A percentile compares a stretch with the other conserved stretches of the same genome.
Evolutionary conservation across 768 basidiomycete species (phyloP).

Genomic region (Scleroderma bovista): DNA sequence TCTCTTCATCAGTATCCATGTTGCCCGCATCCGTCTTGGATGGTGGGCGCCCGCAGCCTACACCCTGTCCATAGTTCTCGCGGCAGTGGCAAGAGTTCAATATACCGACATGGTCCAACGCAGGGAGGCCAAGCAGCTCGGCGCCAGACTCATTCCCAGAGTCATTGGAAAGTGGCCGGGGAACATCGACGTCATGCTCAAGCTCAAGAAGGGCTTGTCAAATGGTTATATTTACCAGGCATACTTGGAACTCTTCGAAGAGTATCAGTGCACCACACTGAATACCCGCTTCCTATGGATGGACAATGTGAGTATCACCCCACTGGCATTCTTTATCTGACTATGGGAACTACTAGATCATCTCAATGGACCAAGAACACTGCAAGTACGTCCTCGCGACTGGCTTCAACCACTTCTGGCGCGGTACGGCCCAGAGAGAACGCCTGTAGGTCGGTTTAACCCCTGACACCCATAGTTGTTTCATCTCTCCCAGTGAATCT

Average conservation of each 20-base stretch:
- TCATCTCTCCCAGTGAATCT: constrained; percentile 27
- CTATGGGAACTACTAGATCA: constrained; percentile 42
- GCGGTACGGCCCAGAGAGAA: constrained; percentile 59
- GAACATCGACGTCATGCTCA: constrained; percentile 64
- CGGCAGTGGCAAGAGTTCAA: constrained; percentile 32
- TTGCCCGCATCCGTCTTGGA: constrained; percentile 30
- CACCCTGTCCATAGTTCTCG: constrained; percentile 37
- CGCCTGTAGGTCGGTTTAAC: constrained; percentile 43
- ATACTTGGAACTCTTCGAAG: constrained; percentile 60
- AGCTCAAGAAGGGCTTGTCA: constrained; percentile 49
- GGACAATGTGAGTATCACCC: constrained; percentile 51
- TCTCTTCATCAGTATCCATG: constrained; percentile 27
- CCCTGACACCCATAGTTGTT: constrained; percentile 1
- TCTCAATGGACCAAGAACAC: constrained; percentile 71
- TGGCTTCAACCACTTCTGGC: constrained; percentile 64
- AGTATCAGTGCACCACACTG: constrained; percentile 65
- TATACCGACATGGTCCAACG: constrained; percentile 33
- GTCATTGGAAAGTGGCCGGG: constrained; percentile 72
- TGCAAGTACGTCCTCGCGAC: constrained; percentile 59
- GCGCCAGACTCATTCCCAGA: constrained; percentile 48
- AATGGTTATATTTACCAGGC: constrained; percentile 58
- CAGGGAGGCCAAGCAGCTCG: constrained; percentile 42
- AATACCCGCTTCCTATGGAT: constrained; percentile 66
- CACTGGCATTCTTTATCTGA: too few species aligned
- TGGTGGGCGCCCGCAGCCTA: constrained; percentile 33